Percentiles rank a stretch among this genome's conserved stretches.
Evolutionary conservation across 225 moss, liverwort and hornwort genomes (phyloP).

Genomic region (Marchantia paleacea): DNA sequence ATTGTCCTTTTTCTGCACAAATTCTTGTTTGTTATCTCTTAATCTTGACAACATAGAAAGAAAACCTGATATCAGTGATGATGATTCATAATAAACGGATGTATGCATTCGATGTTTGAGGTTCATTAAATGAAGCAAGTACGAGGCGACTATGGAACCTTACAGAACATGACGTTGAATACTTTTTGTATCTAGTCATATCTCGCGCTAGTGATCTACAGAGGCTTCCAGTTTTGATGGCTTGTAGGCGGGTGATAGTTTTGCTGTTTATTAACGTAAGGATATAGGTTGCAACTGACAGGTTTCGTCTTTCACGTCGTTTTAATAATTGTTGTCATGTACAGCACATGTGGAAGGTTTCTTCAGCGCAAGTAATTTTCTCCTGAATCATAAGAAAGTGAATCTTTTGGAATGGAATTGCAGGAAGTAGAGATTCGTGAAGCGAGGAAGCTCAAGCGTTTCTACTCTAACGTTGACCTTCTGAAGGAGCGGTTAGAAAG

Average conservation of each 20-base stretch:
- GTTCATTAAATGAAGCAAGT: background rate
- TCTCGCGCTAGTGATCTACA: background rate
- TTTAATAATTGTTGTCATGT: background rate
- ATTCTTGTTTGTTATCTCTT: background rate
- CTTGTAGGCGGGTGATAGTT: background rate
- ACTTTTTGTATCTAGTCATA: background rate
- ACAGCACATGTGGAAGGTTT: background rate
- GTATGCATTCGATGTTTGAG: background rate
- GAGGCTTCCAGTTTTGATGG: background rate
- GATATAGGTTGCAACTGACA: background rate
- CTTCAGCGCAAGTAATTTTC: background rate
- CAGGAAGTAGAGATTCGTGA: conserved; percentile 83
- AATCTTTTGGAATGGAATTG: conserved; percentile 11
- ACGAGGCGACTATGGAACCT: background rate
- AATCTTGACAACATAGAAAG: background rate
- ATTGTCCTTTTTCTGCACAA: conserved; percentile 8
- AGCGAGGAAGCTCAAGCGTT: conserved; percentile 72
- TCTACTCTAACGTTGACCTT: conserved; percentile 68
- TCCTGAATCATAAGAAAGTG: background rate
- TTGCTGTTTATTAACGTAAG: background rate
- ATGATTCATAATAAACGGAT: background rate
- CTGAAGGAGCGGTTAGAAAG: conserved; percentile 75
- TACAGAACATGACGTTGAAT: background rate
- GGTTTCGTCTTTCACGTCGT: background rate
- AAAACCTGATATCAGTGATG: background rate